phyloP scores from a whole-genome alignment of 2,329 filamentous ascomycete genomes.

The Ramularia collo-cygni region DNA sequence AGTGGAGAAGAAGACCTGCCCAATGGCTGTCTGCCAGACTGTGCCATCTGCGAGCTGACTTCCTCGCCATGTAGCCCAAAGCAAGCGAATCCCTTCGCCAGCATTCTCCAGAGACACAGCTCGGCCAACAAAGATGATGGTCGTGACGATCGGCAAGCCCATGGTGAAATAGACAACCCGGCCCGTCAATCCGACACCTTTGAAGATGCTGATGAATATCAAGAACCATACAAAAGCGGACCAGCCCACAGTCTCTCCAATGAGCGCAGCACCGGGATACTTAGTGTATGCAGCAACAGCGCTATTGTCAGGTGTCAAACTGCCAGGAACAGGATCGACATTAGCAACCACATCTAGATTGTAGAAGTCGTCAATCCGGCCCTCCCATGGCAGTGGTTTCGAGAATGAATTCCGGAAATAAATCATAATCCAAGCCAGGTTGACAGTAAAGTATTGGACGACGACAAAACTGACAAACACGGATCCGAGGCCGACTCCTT shows the following conservation, averaged over 20 bases:
- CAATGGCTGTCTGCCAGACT: conserved; percentile 55
- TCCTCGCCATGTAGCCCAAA: conserved; percentile 45
- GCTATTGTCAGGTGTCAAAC: conserved; percentile 26
- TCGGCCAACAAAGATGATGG: conserved; percentile 51
- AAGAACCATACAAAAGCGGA: conserved; percentile 54
- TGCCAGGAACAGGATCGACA: conserved; percentile 36
- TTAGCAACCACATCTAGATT: conserved; percentile 44
- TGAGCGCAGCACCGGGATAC: conserved; percentile 42
- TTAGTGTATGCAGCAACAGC: conserved; percentile 38
- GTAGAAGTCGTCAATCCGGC: conserved; percentile 48
- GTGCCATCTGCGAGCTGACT: conserved; percentile 44
- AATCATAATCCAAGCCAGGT: conserved; percentile 53
- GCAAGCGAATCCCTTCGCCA: conserved; percentile 45
- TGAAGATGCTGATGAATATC: conserved; percentile 54
- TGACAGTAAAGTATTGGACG: conserved; percentile 51
- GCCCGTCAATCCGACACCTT: conserved; percentile 51
- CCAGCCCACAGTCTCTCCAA: conserved; percentile 54
- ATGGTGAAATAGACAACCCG: conserved; percentile 58
- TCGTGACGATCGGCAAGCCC: conserved; percentile 51
- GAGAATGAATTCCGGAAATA: conserved; percentile 52
- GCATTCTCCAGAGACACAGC: conserved; percentile 50
- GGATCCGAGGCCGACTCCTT: conserved; percentile 48
- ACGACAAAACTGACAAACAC: conserved; percentile 41
- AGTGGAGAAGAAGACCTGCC: conserved; percentile 45
- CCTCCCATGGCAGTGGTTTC: conserved; percentile 49